A percentile compares a stretch with the other conserved stretches of the same genome.
Evolutionary conservation across 2,329 filamentous ascomycete genomes (phyloP).

Genomic region (Metarhizium sp.): DNA sequence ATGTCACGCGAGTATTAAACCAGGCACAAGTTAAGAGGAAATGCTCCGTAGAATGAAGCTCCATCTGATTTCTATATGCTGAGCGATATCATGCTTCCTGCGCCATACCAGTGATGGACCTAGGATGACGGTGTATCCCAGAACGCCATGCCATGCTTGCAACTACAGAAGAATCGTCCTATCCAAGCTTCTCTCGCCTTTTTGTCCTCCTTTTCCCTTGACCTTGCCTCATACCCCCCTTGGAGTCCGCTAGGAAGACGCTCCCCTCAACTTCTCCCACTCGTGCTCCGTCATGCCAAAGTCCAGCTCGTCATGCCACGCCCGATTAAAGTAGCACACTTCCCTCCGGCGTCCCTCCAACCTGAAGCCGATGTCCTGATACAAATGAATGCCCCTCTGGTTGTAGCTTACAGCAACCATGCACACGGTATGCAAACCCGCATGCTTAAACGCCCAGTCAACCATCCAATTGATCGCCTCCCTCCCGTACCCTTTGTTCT

Average conservation of each 20-base stretch:
- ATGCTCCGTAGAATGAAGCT: too few relatives aligned
- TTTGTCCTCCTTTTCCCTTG: neutral
- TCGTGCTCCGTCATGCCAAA: slow-evolving; percentile 28
- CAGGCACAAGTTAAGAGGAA: too few relatives aligned
- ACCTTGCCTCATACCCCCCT: too few relatives aligned
- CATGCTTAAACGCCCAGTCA: slow-evolving; percentile 34
- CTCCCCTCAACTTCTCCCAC: slow-evolving; percentile 17
- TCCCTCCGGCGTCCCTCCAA: slow-evolving; percentile 29
- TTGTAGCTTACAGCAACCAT: slow-evolving; percentile 33
- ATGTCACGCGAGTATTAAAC: too few relatives aligned
- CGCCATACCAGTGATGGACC: too few relatives aligned
- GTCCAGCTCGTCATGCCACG: slow-evolving; percentile 24
- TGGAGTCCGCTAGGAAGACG: neutral
- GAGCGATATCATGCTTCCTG: too few relatives aligned
- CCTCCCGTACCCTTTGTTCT: slow-evolving; percentile 32
- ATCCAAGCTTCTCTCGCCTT: too few relatives aligned
- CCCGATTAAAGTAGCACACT: slow-evolving; percentile 25
- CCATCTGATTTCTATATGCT: too few relatives aligned
- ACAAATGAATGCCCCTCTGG: slow-evolving; percentile 29
- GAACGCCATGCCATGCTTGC: too few relatives aligned
- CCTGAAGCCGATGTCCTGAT: slow-evolving; percentile 34
- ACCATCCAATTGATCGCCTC: slow-evolving; percentile 37
- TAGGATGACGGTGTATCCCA: too few relatives aligned
- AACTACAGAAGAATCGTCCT: too few relatives aligned
- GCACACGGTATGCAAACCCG: slow-evolving; percentile 32